These are phyloP conservation scores for Scutellaria baicalensis DNA, from an alignment of 257 asterid genomes.

Conservation along the genomic window DNA sequence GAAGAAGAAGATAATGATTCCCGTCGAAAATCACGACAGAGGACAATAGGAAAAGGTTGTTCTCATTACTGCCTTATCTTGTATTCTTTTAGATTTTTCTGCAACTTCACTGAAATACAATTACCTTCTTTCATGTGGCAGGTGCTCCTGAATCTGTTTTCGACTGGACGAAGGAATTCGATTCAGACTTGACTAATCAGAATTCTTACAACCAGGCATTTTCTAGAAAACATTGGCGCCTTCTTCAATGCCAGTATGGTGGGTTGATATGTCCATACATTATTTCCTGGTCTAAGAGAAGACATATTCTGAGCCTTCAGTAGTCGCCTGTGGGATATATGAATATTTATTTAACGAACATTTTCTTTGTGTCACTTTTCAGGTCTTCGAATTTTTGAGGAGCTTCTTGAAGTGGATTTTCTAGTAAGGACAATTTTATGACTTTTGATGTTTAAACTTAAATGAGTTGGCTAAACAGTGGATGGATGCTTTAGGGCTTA, in stretches of 20 bases:
- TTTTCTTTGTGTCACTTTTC: constrained; percentile 20
- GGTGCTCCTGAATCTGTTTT: constrained; percentile 76
- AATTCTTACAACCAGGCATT: constrained; percentile 59
- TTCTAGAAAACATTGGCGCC: constrained; percentile 83
- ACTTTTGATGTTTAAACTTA: neutral
- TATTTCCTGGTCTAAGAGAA: neutral
- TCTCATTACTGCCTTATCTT: constrained; percentile 16
- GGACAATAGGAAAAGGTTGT: constrained; percentile 72
- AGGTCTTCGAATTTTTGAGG: constrained; percentile 95
- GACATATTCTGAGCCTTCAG: neutral
- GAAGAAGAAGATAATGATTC: constrained; percentile 64
- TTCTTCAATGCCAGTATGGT: constrained; percentile 94
- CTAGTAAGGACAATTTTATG: constrained; percentile 40
- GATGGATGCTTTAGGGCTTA: constrained; percentile 14
- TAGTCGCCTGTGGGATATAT: constrained; percentile 6
- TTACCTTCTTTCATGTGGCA: constrained; percentile 26
- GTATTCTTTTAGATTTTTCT: constrained; percentile 2
- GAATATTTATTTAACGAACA: constrained; percentile 10
- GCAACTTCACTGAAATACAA: constrained; percentile 6
- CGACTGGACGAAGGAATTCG: constrained; percentile 87
- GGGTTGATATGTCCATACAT: constrained; percentile 11
- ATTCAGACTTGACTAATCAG: constrained; percentile 59
- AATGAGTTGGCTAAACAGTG: constrained; percentile 12
- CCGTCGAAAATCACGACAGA: constrained; percentile 32
- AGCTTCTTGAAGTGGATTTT: constrained; percentile 75